phyloP scores from a whole-genome alignment of 768 basidiomycete genomes.

The Calocybe indica region DNA sequence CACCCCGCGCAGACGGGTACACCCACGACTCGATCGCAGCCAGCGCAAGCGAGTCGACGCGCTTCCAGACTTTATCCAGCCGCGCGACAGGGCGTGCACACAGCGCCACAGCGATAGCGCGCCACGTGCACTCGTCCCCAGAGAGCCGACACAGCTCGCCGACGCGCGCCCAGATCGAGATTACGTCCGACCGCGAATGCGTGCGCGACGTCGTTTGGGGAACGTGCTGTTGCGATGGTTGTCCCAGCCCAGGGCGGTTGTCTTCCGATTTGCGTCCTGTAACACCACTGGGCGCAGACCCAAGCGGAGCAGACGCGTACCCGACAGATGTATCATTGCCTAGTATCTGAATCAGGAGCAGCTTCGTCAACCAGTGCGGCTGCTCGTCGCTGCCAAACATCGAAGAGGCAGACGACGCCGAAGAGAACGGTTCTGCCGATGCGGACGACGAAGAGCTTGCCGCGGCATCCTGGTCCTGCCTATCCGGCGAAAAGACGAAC shows the following conservation, averaged over 20 bases:
- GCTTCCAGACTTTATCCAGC: slow-evolving; percentile 74
- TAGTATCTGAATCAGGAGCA: slow-evolving; percentile 66
- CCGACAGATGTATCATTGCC: slow-evolving; percentile 45
- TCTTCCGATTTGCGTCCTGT: not conserved
- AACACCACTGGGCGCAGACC: not conserved
- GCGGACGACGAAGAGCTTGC: slow-evolving; percentile 3
- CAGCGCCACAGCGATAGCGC: slow-evolving; percentile 63
- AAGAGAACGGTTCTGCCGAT: slow-evolving; percentile 2
- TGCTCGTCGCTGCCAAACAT: slow-evolving; percentile 66
- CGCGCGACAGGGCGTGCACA: slow-evolving; percentile 72
- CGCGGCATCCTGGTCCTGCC: not conserved
- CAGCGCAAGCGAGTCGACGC: slow-evolving; percentile 56
- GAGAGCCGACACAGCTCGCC: slow-evolving; percentile 66
- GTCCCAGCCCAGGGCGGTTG: slow-evolving; percentile 14
- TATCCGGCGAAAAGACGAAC: slow-evolving; percentile 30
- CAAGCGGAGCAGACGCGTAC: slow-evolving; percentile 5
- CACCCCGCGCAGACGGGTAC: slow-evolving; percentile 28
- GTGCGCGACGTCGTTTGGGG: slow-evolving; percentile 43
- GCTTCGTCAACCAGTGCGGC: slow-evolving; percentile 79
- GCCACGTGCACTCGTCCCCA: slow-evolving; percentile 80
- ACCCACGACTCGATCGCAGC: slow-evolving; percentile 66
- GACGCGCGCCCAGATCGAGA: slow-evolving; percentile 66
- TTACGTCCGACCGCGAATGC: slow-evolving; percentile 67
- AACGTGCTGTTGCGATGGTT: slow-evolving; percentile 4
- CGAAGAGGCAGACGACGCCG: slow-evolving; percentile 16